These are phyloP conservation scores for Venturia effusa DNA, from an alignment of 2,329 filamentous ascomycete species.

Conservation along the genomic window DNA sequence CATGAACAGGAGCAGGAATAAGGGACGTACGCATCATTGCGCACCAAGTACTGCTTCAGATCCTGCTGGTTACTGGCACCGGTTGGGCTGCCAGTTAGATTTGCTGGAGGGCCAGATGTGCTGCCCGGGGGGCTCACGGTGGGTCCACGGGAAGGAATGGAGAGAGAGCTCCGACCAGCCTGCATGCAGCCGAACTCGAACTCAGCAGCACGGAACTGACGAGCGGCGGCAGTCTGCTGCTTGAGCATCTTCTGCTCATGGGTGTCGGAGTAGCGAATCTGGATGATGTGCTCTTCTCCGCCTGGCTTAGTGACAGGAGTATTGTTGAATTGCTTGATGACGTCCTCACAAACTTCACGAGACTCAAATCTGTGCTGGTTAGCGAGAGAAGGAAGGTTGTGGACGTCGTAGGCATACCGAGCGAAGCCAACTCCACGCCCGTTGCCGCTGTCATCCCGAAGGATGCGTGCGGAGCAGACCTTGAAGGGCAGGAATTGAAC, in stretches of 20 bases:
- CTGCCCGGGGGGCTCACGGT: conserved; percentile 21
- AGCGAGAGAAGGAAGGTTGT: conserved; percentile 5
- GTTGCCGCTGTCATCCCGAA: conserved; percentile 81
- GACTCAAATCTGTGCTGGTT: conserved; percentile 61
- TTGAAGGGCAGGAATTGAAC: conserved; percentile 69
- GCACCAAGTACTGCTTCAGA: conserved; percentile 6
- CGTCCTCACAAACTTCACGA: conserved; percentile 80
- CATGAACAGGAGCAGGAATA: conserved; percentile 14
- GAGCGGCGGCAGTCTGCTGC: conserved; percentile 86
- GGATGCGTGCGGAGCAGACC: conserved; percentile 89
- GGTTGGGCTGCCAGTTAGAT: conserved; percentile 2
- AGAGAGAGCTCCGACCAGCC: conserved; percentile 22
- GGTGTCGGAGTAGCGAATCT: conserved; percentile 95
- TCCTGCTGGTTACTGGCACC: background rate
- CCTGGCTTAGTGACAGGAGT: conserved; percentile 45
- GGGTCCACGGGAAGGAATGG: conserved; percentile 23
- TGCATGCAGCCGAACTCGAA: conserved; percentile 46
- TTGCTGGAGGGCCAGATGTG: background rate
- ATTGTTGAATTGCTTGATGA: conserved; percentile 81
- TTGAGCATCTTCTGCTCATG: conserved; percentile 95
- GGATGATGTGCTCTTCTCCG: conserved; percentile 70
- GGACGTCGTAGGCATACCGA: conserved; percentile 47
- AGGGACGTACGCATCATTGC: conserved; percentile 3
- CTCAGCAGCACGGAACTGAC: conserved; percentile 91
- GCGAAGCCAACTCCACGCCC: conserved; percentile 97